Base-by-base conservation (phyloP, 371 early-diverging fungal genomes). In the Neoconidiobolus thromboides region DNA sequence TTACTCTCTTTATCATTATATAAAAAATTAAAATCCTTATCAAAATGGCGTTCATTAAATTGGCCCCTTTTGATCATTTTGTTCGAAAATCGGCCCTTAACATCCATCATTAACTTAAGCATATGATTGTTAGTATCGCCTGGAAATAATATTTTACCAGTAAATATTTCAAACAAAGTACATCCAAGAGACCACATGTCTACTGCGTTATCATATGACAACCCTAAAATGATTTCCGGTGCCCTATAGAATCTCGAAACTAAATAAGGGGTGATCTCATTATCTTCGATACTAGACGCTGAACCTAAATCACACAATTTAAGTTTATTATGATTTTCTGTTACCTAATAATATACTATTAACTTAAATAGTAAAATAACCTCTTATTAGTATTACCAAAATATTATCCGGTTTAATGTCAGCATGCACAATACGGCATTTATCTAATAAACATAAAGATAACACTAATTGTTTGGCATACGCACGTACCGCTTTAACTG, bases 161-260 rank as follows among this genome's bases (percentile, higher is more conserved):
- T 94, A 63, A 82, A 90, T 36, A 99, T 71, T 74, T 99, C 99
- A 61, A 90, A 98, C 40, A 99, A 76, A 10, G 99, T 91, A 69
- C 91, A 94, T 2, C 91, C 99, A n/a, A 94, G 81, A 12, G 97
- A 92, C 99, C 99, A 99, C 61, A 98, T 84, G 68, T 99, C 97
- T 55, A 95, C 73, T 1, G 87, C 83, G 44, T 73, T 76, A 67
- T 90, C 90, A 64, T 92, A 93, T 0, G 86, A 74, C 37, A 91
- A 64, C 0, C 96, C 96, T n/a, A 96, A 69, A 50, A 95, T 95
- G 64, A 99, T 86, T 73, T 99, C 99, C 1, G 99, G 99, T 0
- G 99, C 88, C 44, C 99, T 85, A 67, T 99, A 99, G 76, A 95
- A 99, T 52, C 99, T 80, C 55, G 92, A 92, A 43, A 94, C 93